Base-by-base conservation (phyloP, 345 rosid species). In the Hypericum perforatum region DNA sequence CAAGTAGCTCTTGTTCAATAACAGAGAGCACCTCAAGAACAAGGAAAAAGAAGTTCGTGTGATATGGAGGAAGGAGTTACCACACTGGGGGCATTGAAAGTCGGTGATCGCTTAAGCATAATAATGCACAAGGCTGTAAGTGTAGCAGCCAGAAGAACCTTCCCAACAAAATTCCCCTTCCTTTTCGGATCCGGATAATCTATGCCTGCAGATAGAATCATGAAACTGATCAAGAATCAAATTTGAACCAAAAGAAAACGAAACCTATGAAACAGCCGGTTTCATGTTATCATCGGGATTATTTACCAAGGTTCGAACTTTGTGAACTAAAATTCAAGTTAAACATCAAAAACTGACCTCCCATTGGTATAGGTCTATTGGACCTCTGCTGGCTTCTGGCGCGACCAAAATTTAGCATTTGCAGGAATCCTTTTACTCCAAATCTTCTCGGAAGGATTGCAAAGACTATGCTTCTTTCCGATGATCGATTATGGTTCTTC, bases 401-500 rank as follows among this genome's bases (percentile, higher is more conserved):
- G 76, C 97, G 76, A 66, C 67, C 79, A 77, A 74, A 63, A 74
- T 71, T 82, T 65, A 77, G 74, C 98, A 91, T 91, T 48, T 69
- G 75, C 62, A 58, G 66, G 54, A 57, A 49, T 49, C n/a, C 53
- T 37, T 13, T 6, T 41, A 10, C 22, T 14, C 44, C 11, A 56
- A 11, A 22, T 16, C 52, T 41, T 49, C 51, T 45, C 8, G 13
- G 42, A 37, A n/a, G 42, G 56, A 52, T 39, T 22, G 55, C 45
- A 42, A 22, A 22, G 39, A 57, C 6, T 56, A 37, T 2, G 32
- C 49, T 45, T 52, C 62, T 13, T 47, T 10, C n/a, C 58, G 42
- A 16, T 37, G 32, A 46, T 39, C 44, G 46, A 37, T 5, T 0
- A 32, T 22, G 32, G 32, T 22, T 22, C 32, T 22, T 22, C 32